Evolutionary conservation across 257 asterid species (phyloP).

Genomic region (Ligustrum vulgare): DNA sequence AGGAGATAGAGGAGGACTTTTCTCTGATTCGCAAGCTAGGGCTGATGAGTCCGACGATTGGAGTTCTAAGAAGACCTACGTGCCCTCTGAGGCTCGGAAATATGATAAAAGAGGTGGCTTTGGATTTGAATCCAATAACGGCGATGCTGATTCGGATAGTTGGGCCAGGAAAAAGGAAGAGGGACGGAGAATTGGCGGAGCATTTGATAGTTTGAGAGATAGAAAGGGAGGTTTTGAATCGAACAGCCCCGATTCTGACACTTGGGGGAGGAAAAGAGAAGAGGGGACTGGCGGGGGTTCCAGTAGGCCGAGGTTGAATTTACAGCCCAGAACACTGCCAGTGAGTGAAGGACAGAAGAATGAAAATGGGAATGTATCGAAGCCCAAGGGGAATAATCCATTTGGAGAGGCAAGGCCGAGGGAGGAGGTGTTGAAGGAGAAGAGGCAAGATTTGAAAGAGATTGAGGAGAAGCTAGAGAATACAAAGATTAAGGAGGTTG

Average conservation of each 20-base stretch:
- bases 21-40: constrained; percentile 44
- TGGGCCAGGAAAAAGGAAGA: constrained; percentile 49
- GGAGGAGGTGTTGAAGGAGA: constrained; percentile 94
- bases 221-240: constrained; percentile 15
- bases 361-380: constrained; percentile 32
- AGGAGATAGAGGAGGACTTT: constrained; percentile 43
- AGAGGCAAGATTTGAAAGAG: constrained; percentile 92
- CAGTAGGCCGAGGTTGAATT: constrained; percentile 32
- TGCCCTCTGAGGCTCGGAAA: constrained; percentile 39
- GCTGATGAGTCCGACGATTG: constrained; percentile 50
- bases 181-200: constrained; percentile 25
- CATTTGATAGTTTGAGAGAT: constrained; percentile 25
- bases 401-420: constrained; percentile 95
- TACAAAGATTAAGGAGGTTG: constrained; percentile 37
- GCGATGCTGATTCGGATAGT: constrained; percentile 38
- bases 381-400: constrained; percentile 71
- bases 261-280: constrained; percentile 30
- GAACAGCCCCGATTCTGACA: constrained; percentile 18
- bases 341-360: constrained; percentile 35
- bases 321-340: constrained; percentile 44
- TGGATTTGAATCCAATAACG: constrained; percentile 37
- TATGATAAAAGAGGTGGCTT: constrained; percentile 32
- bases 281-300: constrained; percentile 10
- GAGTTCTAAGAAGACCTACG: constrained; percentile 38
- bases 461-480: constrained; percentile 74